These are phyloP conservation scores for Achaetomiella virescens DNA, from an alignment of 495 filamentous ascomycete species.

Conservation along the genomic window DNA sequence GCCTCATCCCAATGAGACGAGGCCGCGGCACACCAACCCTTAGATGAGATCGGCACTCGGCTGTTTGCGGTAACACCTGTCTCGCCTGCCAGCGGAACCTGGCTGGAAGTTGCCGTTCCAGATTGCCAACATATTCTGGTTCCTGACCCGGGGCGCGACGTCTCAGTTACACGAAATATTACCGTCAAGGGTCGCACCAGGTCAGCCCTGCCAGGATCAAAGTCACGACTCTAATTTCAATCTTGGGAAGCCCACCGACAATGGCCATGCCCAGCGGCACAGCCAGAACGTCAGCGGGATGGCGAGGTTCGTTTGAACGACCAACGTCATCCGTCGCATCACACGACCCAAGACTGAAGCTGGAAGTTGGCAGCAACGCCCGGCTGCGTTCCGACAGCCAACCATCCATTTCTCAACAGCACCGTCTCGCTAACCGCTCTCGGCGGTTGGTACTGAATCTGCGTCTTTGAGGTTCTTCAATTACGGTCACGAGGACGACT, in stretches of 20 bases:
- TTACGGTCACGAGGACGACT: too few relatives aligned
- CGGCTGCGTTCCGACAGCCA: not conserved
- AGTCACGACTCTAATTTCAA: not conserved
- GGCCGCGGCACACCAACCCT: slow-evolving; percentile 5
- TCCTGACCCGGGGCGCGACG: slow-evolving; percentile 1
- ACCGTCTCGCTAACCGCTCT: not conserved
- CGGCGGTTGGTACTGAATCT: too few relatives aligned
- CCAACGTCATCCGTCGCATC: not conserved
- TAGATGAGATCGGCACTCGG: slow-evolving; percentile 19
- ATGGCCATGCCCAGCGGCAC: not conserved
- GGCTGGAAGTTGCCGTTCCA: slow-evolving; percentile 2
- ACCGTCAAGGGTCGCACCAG: not conserved
- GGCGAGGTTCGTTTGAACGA: not conserved
- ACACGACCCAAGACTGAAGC: not conserved
- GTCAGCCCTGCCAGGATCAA: slow-evolving; percentile 3
- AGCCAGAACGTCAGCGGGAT: not conserved
- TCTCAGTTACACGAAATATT: slow-evolving; percentile 2
- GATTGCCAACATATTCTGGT: not conserved
- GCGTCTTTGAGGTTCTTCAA: too few relatives aligned
- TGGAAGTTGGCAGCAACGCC: not conserved
- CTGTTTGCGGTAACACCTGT: not conserved
- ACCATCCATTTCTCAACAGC: not conserved
- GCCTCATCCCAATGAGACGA: slow-evolving; percentile 2
- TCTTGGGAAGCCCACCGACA: not conserved
- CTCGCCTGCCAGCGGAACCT: too few relatives aligned